Evolutionary conservation across 495 filamentous ascomycete genomes (phyloP), one percentile per base, ranked within the genome.

Genomic region (Penicillium psychrofluorescens): DNA sequence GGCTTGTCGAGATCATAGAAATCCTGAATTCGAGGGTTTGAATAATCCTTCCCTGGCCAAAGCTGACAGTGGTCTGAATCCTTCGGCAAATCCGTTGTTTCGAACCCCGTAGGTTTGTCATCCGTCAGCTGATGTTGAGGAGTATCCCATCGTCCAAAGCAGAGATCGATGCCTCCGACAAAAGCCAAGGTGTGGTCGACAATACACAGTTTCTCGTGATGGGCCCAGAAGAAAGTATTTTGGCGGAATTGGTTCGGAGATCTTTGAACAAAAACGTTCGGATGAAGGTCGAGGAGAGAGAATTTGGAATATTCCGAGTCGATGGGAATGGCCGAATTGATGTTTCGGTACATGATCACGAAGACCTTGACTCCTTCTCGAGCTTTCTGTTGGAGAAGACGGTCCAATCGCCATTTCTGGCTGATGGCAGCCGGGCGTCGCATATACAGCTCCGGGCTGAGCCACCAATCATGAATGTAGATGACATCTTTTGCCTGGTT

Each of bases 391-490:
- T 95, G 87, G 9, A 99, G 78, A n/a, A 99, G 74, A 51, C 92
- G 79, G 65, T 99, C 92, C 10, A 99, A 76, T 39, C 92, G 81
- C 92, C 92, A 99, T 64, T 99, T 99, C 59, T 96, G 94, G 56
- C 91, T 96, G 60, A 97, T 95, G 12, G 90, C 91, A 13, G 92
- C 88, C 32, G 92, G 92, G 30, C 92, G 78, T 34, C 92, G 80
- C 83, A 99, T 84, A 66, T 99, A 99, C 22, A 99, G 65, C 63
- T 99, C 92, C 6, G 92, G 92, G 52, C 87, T 95, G 43, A 99
- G 59, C 92, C 92, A 99, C 92, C 92, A 99, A 61, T 96, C 92
- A 61, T 99, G 92, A 40, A 99, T 99, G 63, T 97, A 97, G 47
- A 99, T 89, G 32, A 99, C 92, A 71, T 99, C 94, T 57, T 88